phyloP scores from a whole-genome alignment of 176 grass and related monocot genomes.

The barley (Hordeum vulgare) region DNA sequence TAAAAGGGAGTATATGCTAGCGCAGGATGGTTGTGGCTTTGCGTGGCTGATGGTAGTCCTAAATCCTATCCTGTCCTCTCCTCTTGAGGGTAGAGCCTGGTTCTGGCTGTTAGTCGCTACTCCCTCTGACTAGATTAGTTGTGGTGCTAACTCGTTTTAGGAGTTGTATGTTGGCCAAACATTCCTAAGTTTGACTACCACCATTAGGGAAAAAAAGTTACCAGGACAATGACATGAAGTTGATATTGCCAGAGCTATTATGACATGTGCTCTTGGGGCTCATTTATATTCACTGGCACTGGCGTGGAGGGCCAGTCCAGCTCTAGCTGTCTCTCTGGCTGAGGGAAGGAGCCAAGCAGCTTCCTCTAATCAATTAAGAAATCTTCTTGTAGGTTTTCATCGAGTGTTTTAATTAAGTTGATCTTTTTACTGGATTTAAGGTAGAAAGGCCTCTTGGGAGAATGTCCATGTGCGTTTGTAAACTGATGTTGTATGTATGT shows the following conservation, averaged over 20 bases:
- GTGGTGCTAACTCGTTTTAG: background rate
- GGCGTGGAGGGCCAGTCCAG: constrained; percentile 50
- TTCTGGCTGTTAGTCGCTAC: background rate
- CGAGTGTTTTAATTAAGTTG: background rate
- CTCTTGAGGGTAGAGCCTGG: background rate
- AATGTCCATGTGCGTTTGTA: background rate
- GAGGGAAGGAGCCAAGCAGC: constrained; percentile 33
- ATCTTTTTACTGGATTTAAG: background rate
- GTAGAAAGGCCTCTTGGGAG: background rate
- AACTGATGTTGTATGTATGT: background rate
- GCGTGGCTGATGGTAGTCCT: background rate
- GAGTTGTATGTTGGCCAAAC: background rate
- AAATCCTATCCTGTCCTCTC: background rate
- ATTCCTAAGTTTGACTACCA: no score
- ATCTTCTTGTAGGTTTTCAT: background rate
- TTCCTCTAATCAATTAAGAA: constrained; percentile 16
- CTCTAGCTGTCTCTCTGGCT: constrained; percentile 26
- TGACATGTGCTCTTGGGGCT: no score
- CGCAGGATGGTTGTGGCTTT: background rate
- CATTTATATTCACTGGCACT: background rate
- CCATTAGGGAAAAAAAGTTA: no score
- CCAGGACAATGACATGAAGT: no score
- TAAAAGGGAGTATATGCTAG: no score
- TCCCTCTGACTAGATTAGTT: background rate
- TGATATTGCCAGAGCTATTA: background rate